Evolutionary conservation across 257 asterid genomes (phyloP), one percentile per base, ranked within the genome.

Genomic region (Nicotiana undulata): DNA sequence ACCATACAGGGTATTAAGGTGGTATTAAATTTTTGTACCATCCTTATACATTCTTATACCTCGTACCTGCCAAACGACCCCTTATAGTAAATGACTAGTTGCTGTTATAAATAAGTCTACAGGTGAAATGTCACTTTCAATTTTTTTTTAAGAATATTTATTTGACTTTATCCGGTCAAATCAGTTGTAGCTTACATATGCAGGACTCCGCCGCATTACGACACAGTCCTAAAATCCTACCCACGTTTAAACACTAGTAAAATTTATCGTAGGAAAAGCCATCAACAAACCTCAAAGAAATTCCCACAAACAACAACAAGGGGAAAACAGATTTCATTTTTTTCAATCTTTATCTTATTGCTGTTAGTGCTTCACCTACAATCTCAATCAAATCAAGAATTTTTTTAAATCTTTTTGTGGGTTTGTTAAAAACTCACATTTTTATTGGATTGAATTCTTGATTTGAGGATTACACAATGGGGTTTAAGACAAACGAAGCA

Each of bases 401-500:
- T 51, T 72, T 24, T 20, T 59, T 0, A 1, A 56, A 20, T 10
- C 1, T 9, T 20, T 20, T 20, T 59, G 7, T 22, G 29, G 13
- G 6, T 3, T 74, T 24, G 24, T 56, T 3, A n/a, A n/a, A 56
- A 18, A 56, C 26, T 74, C 2, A 24, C 31, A 28, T 28, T 63
- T 63, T 6, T 15, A 13, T 63, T 60, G 17, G 32, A 10, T 59
- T 61, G 67, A 61, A 28, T 74, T 72, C 16, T 72, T 74, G 79
- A 74, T 44, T 72, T 29, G 58, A 10, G 59, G n/a, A 44, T 70
- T 70, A 20, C 0, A 46, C 52, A 34, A 79, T 64, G 77, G 82
- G 55, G 20, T 34, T 84, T 9, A 75, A 60, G 65, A 76, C 83
- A 81, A 81, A 81, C 29, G 84, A 85, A 79, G 90, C 91, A 22